phyloP scores from a whole-genome alignment of 345 rosid genomes.

The Arabis hirsuta region DNA sequence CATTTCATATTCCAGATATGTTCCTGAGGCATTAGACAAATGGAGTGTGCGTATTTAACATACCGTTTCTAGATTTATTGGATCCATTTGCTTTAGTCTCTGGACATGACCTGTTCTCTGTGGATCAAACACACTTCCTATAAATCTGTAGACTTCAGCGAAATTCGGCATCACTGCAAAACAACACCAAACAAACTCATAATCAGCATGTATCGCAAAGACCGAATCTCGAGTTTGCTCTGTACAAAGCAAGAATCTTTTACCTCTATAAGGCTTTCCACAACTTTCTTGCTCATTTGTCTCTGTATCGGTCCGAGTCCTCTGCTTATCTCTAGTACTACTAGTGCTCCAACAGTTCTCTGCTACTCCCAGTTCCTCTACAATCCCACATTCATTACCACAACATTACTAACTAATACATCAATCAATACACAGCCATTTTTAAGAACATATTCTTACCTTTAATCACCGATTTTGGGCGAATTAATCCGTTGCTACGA shows the following conservation, averaged over 20 bases:
- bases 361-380: constrained; percentile 27
- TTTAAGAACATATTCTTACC: constrained; percentile 38
- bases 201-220: background rate
- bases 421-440: background rate
- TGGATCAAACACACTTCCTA: constrained; percentile 81
- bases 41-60: constrained; percentile 11
- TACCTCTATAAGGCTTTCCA: constrained; percentile 57
- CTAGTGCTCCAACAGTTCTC: constrained; percentile 53
- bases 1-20: background rate
- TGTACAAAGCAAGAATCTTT: background rate
- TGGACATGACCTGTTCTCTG: constrained; percentile 60
- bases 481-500: background rate
- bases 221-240: background rate
- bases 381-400: constrained; percentile 1
- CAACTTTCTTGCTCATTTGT: constrained; percentile 50
- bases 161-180: constrained; percentile 73
- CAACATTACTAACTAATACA: background rate
- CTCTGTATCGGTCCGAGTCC: constrained; percentile 30
- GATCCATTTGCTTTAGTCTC: constrained; percentile 76
- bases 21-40: background rate
- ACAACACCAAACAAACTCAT: constrained; percentile 31
- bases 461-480: constrained; percentile 40
- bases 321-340: constrained; percentile 56
- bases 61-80: constrained; percentile 84
- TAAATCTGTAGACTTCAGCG: constrained; percentile 68